Evolutionary conservation across 2,329 filamentous ascomycete species (phyloP), one percentile per base, ranked within the genome.

Genomic region (Orbilia javanica): DNA sequence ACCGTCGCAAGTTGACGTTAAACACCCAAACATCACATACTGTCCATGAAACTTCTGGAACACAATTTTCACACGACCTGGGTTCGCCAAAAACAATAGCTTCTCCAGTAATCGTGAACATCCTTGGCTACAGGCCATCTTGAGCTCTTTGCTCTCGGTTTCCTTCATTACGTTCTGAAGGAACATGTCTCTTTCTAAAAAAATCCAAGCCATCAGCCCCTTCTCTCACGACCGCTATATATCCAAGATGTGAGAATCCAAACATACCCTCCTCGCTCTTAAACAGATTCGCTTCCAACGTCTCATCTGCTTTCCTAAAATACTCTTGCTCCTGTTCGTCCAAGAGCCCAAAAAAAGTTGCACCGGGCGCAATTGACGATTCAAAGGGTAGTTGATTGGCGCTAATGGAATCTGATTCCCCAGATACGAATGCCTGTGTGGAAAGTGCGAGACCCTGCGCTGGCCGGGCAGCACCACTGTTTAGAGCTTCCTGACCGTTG

Each of bases 251-350:
- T n/a, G n/a, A 46, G 84, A 82, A 60, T 91, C 82, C 67, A 87
- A n/a, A 86, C 73, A 90, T 88, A 81, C 94, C 92, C 81, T 97
- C 93, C 65, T 89, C 84, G 44, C 90, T 90, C 46, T 89, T 89
- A 83, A 98, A 98, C 83, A 95, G 90, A 85, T 98, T 96, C 81
- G 93, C 85, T 84, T 97, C 94, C 76, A 99, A 90, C 85, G 96
- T 88, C 83, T 96, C 92, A 86, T 96, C 94, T 67, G 94, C 94
- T 57, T 90, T 90, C 80, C 93, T 91, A 84, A 98, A 99, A 84
- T 97, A 97, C 84, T 97, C 94, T 83, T 97, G 93, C 86, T 99
- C 96, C 80, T 96, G 90, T 68, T 96, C 91, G 82, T 93, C 92
- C 27, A 99, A 90, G 87, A 97, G 91, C 80, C 96, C 96, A 82